Conservation (phyloP, 2,329 filamentous ascomycete species). For the Fusarium sp. region DNA sequence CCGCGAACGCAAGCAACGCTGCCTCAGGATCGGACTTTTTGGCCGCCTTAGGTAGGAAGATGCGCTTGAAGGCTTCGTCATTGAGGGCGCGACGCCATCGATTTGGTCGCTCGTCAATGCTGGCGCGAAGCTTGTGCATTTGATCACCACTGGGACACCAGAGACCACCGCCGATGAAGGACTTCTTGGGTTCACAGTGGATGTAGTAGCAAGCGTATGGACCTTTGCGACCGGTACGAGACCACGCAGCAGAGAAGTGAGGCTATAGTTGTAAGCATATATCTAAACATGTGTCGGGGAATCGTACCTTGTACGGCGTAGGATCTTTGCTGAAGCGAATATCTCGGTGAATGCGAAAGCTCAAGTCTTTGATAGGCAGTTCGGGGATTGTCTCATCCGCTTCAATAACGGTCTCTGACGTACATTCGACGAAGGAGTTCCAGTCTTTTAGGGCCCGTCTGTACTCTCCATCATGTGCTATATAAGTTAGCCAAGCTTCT, state of each 20-base stretch:
- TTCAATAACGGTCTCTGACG: conserved; percentile 77
- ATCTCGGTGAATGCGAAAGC: conserved; percentile 89
- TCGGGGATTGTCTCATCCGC: conserved; percentile 87
- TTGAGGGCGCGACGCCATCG: conserved; percentile 76
- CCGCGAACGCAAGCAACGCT: conserved; percentile 76
- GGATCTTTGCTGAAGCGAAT: conserved; percentile 85
- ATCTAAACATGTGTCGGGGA: not conserved
- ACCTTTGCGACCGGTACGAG: conserved; percentile 86
- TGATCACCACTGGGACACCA: conserved; percentile 80
- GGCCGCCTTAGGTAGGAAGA: conserved; percentile 67
- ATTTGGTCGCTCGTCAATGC: conserved; percentile 78
- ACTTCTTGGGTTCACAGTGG: conserved; percentile 78
- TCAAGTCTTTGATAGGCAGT: conserved; percentile 84
- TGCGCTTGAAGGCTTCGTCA: conserved; percentile 68
- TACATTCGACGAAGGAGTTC: conserved; percentile 78
- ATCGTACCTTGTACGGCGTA: conserved; percentile 84
- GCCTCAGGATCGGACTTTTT: conserved; percentile 57
- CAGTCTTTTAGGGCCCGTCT: conserved; percentile 83
- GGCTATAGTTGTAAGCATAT: conserved; percentile 59
- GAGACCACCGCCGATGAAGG: conserved; percentile 83
- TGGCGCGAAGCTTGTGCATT: conserved; percentile 75
- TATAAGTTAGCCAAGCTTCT: conserved; percentile 14
- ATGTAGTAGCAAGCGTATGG: conserved; percentile 91
- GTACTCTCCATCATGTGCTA: conserved; percentile 84
- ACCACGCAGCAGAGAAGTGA: conserved; percentile 88